Base-by-base conservation (phyloP, 2,329 filamentous ascomycete species). In the Pleomassaria siparia region DNA sequence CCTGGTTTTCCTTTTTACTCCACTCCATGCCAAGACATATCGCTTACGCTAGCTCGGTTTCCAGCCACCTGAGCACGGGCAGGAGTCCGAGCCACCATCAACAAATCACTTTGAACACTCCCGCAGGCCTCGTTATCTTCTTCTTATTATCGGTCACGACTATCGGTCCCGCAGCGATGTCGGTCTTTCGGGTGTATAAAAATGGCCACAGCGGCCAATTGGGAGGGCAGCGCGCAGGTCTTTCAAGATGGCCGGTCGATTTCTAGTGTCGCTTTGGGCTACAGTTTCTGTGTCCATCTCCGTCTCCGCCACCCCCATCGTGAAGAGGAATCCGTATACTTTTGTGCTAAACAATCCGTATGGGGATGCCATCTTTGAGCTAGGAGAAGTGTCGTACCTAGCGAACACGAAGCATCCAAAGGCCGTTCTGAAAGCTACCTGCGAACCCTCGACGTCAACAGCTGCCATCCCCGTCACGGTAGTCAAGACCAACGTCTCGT, bases 371-470 rank as follows among this genome's bases (percentile, higher is more conserved):
- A 56, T 69, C 24, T 73, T 74, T 47, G 54, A 57, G 24, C 62
- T 74, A 2, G 71, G 71, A 9, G 61, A 72, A 32, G 47, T 60
- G 22, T 66, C 68, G 8, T 74, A 73, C 50, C 53, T 74, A 1
- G 70, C 70, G 1, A 70, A 70, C 43, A 55, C 62, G 7, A 60
- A 56, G 29, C 46, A 70, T 25, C 69, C 71, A 2, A 66, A 64
- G 39, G 62, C 48, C 11, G 47, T 50, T 10, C 30, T 57, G 2
- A 25, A 35, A 11, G 25, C 43, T 9, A 43, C 47, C 9, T 48
- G 33, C 26, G 40, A 51, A 9, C 21, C 46, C 2, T 18, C 15
- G 2, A 26, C 35, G 13, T 22, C 48, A 4, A 22, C 41, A 3
- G 44, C 51, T 4, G 18, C 46, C 9, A 25, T 66, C 6, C 60